Base-by-base conservation (phyloP, 2,329 filamentous ascomycete species). In the Didymella exigua region DNA sequence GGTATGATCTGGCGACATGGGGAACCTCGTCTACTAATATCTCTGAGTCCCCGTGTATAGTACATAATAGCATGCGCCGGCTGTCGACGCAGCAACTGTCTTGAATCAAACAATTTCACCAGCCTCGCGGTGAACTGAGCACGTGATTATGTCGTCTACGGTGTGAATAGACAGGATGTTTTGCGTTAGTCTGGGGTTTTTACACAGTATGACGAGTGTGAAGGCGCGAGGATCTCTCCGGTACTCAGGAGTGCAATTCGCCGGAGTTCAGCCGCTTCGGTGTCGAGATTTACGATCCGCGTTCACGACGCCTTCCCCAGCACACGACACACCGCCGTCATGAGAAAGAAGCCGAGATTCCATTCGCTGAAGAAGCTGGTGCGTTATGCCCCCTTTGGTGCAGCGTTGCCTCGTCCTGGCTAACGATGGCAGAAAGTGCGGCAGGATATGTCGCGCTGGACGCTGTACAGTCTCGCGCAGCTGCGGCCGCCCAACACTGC, bases 381-480 rank as follows among this genome's bases (percentile, higher is more conserved):
- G 80, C 36, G 34, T 18, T 3, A 14, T 24, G 11, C 6, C 14
- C 5, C 24, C 30, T 11, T 16, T 5, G 2, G 21, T 36, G 13
- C 1, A 7, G 4, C 34, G 21, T 21, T 36, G 33, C 5, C 14
- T 7, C 18, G 8, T 24, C 29, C 27, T 37, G 41, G 29, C 56
- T 27, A 41, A 27, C 19, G 16, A 14, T 57, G 45, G 53, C 73
- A 98, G 93, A 96, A 91, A 89, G 76, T 96, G 76, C 89, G 93
- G 69, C 90, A 95, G 81, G 91, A 92, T 81, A 97, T 93, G 95
- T 96, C 91, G 82, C 96, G 96, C 80, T 92, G 91, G 82, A 96
- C 96, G 74, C 83, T 99, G 61, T 99, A 90, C 85, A 97, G 97
- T 78, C 79, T 99, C 62, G 79, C 81, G 45, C 83, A 84, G 63